phyloP scores from a whole-genome alignment of 148 eudicot species.

The Limonium bicolor region DNA sequence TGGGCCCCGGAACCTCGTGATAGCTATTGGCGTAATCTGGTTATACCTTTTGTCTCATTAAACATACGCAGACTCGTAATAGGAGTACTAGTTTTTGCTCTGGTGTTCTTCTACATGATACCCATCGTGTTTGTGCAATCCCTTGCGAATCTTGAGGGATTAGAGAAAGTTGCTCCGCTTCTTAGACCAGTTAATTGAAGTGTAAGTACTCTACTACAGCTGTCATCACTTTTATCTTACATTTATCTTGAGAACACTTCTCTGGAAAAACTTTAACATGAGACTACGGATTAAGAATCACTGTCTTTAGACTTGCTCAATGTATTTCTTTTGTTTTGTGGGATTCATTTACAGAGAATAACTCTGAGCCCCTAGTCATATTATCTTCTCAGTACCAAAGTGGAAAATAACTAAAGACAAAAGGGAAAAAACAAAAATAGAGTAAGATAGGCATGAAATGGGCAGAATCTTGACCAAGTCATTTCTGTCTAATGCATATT shows the following conservation, averaged over 20 bases:
- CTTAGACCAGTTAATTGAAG: constrained; percentile 57
- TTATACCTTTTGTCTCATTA: constrained; percentile 76
- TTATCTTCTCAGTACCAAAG: too few species aligned
- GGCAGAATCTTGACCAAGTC: too few species aligned
- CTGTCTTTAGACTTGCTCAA: not conserved
- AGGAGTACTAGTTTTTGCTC: constrained; percentile 46
- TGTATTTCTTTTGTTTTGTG: not conserved
- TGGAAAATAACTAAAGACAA: not conserved
- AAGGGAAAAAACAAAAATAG: not conserved
- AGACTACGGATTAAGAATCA: not conserved
- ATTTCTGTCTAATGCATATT: too few species aligned
- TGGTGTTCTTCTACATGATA: constrained; percentile 92
- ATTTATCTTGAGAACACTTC: not conserved
- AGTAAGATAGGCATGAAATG: not conserved
- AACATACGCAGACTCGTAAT: constrained; percentile 64
- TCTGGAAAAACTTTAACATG: too few species aligned
- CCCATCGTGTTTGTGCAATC: constrained; percentile 98
- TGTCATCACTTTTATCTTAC: not conserved
- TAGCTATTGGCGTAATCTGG: constrained; percentile 76
- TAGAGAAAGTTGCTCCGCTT: constrained; percentile 79
- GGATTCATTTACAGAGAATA: not conserved
- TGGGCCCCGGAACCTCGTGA: constrained; percentile 99
- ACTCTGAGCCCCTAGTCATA: too few species aligned
- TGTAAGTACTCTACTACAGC: too few species aligned
- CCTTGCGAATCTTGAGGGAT: constrained; percentile 90